These are phyloP conservation scores for Solanum aculeatissimum DNA, from an alignment of 305 asterid species.

Conservation along the genomic window DNA sequence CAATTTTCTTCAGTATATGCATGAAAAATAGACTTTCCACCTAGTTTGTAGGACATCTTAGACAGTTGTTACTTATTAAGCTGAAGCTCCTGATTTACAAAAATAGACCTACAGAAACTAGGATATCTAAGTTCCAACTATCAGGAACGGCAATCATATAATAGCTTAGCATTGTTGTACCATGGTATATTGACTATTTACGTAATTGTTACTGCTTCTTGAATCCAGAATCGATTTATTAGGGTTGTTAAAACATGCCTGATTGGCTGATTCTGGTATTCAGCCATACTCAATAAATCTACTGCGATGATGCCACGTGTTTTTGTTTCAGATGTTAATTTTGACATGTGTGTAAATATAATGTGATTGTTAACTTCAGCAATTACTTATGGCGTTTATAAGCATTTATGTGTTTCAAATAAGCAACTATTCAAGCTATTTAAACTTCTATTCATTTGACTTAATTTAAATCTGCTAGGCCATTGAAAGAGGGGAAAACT, in stretches of 20 bases:
- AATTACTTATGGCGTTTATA: neutral
- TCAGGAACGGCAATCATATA: neutral
- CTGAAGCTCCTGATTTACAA: neutral
- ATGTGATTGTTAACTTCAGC: neutral
- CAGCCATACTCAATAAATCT: neutral
- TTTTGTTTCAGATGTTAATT: neutral
- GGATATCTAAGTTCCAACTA: neutral
- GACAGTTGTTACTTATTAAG: neutral
- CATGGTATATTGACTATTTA: neutral
- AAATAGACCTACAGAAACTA: neutral
- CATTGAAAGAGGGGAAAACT: constrained; percentile 68
- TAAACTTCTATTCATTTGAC: neutral
- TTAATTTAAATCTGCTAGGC: constrained; percentile 31
- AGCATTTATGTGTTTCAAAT: neutral
- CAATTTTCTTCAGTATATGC: neutral
- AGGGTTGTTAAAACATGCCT: neutral
- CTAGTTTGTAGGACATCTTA: neutral
- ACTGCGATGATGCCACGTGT: neutral
- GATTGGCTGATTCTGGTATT: neutral
- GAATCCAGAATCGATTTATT: neutral
- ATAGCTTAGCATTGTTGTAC: neutral
- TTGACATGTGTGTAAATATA: neutral
- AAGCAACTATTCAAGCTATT: neutral
- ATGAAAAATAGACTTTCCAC: neutral
- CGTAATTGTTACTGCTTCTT: neutral